These are phyloP conservation scores for Ceratocystis albifundus DNA, from an alignment of 2,329 filamentous ascomycete species.

Conservation along the genomic window DNA sequence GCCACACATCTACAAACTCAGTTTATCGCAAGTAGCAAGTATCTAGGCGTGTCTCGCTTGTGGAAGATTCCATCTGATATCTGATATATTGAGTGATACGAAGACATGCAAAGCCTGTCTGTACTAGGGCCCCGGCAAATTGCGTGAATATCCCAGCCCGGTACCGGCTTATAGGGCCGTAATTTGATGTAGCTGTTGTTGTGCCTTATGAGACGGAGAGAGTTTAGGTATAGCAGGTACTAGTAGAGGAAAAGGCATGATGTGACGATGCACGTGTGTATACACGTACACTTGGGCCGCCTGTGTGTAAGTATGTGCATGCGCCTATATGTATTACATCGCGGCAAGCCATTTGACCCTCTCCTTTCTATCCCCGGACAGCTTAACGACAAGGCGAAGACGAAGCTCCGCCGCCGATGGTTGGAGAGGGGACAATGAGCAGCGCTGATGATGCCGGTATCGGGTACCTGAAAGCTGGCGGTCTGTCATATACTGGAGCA, in stretches of 20 bases:
- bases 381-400: neutral
- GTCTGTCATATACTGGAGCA: neutral
- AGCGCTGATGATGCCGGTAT: neutral
- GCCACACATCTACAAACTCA: neutral
- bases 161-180: neutral
- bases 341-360: no score
- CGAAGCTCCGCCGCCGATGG: neutral
- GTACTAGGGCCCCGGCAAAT: neutral
- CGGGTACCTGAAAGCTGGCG: neutral
- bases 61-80: constrained; percentile 10
- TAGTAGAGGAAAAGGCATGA: no score
- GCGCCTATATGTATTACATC: no score
- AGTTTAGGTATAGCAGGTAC: no score
- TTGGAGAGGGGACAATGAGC: neutral
- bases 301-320: no score
- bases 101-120: neutral
- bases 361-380: no score
- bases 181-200: no score
- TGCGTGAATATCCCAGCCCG: neutral
- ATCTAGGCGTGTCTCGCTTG: neutral
- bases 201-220: no score
- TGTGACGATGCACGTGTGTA: no score
- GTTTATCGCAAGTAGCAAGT: neutral
- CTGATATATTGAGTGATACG: constrained; percentile 1
- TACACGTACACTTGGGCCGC: no score